Evolutionary conservation across 768 basidiomycete genomes (phyloP).

Genomic region (Russula dissimulans): DNA sequence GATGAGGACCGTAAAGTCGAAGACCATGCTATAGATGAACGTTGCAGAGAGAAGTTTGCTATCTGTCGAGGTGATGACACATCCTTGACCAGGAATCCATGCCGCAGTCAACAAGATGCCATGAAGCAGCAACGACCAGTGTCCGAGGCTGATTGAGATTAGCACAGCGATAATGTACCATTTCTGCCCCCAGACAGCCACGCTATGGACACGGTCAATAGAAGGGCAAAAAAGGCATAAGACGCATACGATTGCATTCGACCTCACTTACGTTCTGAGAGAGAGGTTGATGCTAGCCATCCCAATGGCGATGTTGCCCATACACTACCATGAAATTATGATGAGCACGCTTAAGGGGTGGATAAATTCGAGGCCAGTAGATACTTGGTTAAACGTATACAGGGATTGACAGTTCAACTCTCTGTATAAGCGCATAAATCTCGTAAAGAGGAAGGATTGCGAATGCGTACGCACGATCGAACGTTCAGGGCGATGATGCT

Average conservation of each 20-base stretch:
- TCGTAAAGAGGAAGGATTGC: background rate
- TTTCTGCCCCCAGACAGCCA: conserved; percentile 60
- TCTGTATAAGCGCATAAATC: conserved; percentile 21
- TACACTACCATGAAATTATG: conserved; percentile 29
- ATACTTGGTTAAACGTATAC: conserved; percentile 41
- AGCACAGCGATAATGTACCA: conserved; percentile 42
- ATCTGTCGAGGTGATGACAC: conserved; percentile 50
- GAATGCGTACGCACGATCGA: conserved; percentile 23
- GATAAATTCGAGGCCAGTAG: background rate
- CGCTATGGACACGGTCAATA: conserved; percentile 24
- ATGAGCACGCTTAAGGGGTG: background rate
- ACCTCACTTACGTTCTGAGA: conserved; percentile 33
- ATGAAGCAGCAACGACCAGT: conserved; percentile 64
- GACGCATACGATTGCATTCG: background rate
- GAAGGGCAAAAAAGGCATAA: background rate
- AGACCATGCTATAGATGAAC: conserved; percentile 71
- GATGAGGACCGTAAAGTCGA: conserved; percentile 52
- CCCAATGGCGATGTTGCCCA: conserved; percentile 36
- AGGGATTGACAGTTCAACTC: conserved; percentile 36
- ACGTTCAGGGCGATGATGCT: conserved; percentile 30
- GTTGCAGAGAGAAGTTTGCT: conserved; percentile 57
- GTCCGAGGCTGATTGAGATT: conserved; percentile 51
- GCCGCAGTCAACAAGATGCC: conserved; percentile 50
- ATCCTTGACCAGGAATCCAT: conserved; percentile 45
- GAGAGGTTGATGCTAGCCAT: conserved; percentile 41